phyloP scores from a whole-genome alignment of 257 asterid species.

The Solanum infundibuliforme region DNA sequence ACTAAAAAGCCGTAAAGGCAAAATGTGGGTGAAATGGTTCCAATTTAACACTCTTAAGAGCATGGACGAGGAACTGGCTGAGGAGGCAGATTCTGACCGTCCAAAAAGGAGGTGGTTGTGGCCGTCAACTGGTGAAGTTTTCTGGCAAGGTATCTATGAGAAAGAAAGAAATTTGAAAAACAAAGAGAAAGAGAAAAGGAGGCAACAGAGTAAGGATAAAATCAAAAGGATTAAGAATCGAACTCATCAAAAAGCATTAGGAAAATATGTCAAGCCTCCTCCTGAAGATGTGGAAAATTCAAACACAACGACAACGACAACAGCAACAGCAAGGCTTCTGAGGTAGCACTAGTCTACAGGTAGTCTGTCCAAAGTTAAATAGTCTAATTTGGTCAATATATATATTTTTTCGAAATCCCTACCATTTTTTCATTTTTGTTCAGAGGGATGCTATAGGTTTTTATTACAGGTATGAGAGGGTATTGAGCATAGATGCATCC shows the following conservation, averaged over 20 bases:
- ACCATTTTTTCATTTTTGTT: slow-evolving; percentile 30
- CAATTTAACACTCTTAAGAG: slow-evolving; percentile 56
- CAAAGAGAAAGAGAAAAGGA: slow-evolving; percentile 58
- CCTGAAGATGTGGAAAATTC: slow-evolving; percentile 27
- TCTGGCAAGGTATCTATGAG: slow-evolving; percentile 72
- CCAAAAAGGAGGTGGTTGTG: slow-evolving; percentile 65
- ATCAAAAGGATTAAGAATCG: slow-evolving; percentile 60
- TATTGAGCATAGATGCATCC: slow-evolving; percentile 32
- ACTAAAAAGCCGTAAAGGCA: slow-evolving; percentile 55
- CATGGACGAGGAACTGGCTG: slow-evolving; percentile 90
- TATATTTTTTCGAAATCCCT: slow-evolving; percentile 3
- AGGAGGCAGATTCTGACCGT: slow-evolving; percentile 61
- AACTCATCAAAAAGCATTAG: slow-evolving; percentile 62
- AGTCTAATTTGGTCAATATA: slow-evolving; percentile 10
- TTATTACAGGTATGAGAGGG: slow-evolving; percentile 14
- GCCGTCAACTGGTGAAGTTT: slow-evolving; percentile 85
- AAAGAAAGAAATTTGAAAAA: slow-evolving; percentile 51
- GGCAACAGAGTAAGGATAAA: slow-evolving; percentile 62
- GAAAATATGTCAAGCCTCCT: slow-evolving; percentile 74
- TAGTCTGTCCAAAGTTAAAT: slow-evolving; percentile 10
- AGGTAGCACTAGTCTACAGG: slow-evolving; percentile 22
- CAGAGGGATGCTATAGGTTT: slow-evolving; percentile 35
- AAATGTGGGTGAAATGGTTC: slow-evolving; percentile 94
- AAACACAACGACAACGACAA: slow-evolving; percentile 22
- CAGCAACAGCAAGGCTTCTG: slow-evolving; percentile 1